Evolutionary conservation across 768 basidiomycete species (phyloP).

Genomic region (Asterophora lycoperdoides): DNA sequence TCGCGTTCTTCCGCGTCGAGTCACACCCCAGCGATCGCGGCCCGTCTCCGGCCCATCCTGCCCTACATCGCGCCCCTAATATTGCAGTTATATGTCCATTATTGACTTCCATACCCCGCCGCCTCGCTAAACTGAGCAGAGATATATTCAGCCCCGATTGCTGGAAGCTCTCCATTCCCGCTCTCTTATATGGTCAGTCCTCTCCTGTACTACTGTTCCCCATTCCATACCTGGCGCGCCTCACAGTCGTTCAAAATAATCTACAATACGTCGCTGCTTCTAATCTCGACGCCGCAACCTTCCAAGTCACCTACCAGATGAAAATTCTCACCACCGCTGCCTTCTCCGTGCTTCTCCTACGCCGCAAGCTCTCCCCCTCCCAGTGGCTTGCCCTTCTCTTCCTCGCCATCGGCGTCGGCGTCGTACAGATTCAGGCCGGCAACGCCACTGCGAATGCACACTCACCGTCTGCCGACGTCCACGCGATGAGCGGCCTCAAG

Average conservation of each 20-base stretch:
- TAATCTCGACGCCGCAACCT: slow-evolving; percentile 92
- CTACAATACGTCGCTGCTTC: slow-evolving; percentile 92
- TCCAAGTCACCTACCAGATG: slow-evolving; percentile 97
- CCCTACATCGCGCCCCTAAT: slow-evolving; percentile 5
- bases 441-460: slow-evolving; percentile 21
- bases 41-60: slow-evolving; percentile 18
- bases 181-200: slow-evolving; percentile 77
- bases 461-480: slow-evolving; percentile 27
- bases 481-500: slow-evolving; percentile 74
- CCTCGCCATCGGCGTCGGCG: slow-evolving; percentile 84
- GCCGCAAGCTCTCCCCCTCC: slow-evolving; percentile 62
- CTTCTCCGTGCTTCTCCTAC: slow-evolving; percentile 79
- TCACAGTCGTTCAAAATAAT: slow-evolving; percentile 84
- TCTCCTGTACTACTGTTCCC: neutral
- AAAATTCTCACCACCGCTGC: slow-evolving; percentile 93
- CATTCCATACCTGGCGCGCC: neutral
- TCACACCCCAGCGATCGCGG: slow-evolving; percentile 18
- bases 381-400: slow-evolving; percentile 87
- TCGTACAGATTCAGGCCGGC: slow-evolving; percentile 78
- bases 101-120: neutral
- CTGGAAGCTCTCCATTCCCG: slow-evolving; percentile 96
- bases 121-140: slow-evolving; percentile 53
- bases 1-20: slow-evolving; percentile 72
- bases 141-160: slow-evolving; percentile 88
- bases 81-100: too few relatives aligned